Evolutionary conservation across 208 protist species (phyloP).

Genomic region (Wallacemonas collosoma): DNA sequence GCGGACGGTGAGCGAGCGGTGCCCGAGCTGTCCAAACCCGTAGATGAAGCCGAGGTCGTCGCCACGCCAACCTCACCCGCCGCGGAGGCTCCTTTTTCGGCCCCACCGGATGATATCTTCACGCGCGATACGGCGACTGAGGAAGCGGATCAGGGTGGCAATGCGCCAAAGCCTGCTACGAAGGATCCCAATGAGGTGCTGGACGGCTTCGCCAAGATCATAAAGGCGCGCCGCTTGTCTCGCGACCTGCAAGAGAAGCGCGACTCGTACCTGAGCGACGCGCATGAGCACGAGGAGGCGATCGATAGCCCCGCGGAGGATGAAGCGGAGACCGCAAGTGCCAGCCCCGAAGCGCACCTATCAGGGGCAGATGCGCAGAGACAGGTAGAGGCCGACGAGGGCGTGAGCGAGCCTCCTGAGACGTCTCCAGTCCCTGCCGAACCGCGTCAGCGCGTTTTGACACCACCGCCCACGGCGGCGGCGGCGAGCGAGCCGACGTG

Average conservation of each 20-base stretch:
- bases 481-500: neutral
- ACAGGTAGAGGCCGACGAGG: neutral
- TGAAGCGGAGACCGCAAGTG: neutral
- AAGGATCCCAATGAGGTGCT: conserved; percentile 14
- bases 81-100: neutral
- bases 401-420: neutral
- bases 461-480: neutral
- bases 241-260: conserved; percentile 11
- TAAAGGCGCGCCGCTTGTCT: conserved; percentile 11
- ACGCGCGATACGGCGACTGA: neutral
- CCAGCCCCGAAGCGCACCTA: neutral
- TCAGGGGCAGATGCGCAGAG: neutral
- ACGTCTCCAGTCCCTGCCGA: conserved; percentile 7
- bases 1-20: neutral
- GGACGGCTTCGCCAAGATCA: conserved; percentile 16
- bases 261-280: conserved; percentile 19
- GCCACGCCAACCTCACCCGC: neutral
- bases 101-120: conserved; percentile 9
- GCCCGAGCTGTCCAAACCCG: neutral
- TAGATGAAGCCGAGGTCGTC: neutral
- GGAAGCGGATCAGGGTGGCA: neutral
- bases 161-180: neutral
- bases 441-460: neutral
- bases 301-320: neutral
- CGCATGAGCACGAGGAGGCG: conserved; percentile 2